Percentiles rank a stretch among this genome's conserved stretches.
These are phyloP conservation scores for Niveomyces coronatus DNA, from an alignment of 2,329 filamentous ascomycete species.

Conservation along the genomic window DNA sequence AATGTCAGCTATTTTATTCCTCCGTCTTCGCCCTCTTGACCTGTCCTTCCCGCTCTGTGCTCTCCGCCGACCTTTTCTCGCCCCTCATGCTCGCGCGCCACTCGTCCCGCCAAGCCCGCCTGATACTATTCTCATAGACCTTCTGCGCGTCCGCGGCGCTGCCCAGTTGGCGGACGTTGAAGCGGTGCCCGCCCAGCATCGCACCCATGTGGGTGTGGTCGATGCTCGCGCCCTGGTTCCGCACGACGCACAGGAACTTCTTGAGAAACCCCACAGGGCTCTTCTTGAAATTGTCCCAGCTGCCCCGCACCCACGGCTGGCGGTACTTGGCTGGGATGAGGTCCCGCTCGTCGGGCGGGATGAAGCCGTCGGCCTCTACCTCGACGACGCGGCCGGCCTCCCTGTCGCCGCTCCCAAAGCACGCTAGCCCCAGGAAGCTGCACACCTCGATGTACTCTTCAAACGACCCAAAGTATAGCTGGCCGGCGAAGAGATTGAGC, in stretches of 20 bases:
- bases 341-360: conserved; percentile 12
- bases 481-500: conserved; percentile 58
- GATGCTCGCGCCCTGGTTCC: conserved; percentile 27
- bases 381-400: conserved; percentile 14
- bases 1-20: too few relatives aligned
- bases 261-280: conserved; percentile 30
- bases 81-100: too few relatives aligned
- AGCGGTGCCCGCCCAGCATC: conserved; percentile 23
- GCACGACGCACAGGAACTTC: conserved; percentile 24
- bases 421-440: conserved; percentile 39
- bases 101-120: too few relatives aligned
- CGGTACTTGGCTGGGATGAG: background rate
- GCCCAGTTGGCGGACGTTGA: too few relatives aligned
- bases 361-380: conserved; percentile 23
- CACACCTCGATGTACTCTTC: conserved; percentile 45
- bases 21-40: too few relatives aligned
- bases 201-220: conserved; percentile 32
- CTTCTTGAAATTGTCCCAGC: conserved; percentile 13
- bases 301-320: background rate
- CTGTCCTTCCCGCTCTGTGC: too few relatives aligned
- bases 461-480: conserved; percentile 49
- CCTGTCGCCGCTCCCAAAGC: conserved; percentile 10
- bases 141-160: too few relatives aligned
- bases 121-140: too few relatives aligned
- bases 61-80: too few relatives aligned